Base-by-base conservation (phyloP, 2,329 filamentous ascomycete genomes). In the Neonectria hederae region DNA sequence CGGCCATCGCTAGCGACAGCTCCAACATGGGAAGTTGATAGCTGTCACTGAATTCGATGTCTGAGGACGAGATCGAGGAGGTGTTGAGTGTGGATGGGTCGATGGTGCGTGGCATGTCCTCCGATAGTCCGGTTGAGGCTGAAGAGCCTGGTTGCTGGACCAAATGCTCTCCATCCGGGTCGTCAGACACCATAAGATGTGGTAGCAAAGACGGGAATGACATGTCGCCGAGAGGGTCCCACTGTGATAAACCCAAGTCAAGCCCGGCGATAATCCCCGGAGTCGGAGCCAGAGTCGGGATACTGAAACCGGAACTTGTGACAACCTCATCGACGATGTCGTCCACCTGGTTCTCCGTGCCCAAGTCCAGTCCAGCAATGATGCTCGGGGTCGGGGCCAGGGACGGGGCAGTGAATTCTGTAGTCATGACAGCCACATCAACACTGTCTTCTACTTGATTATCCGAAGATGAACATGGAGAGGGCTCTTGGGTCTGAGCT, bases 1-100 rank as follows among this genome's bases (percentile, higher is more conserved):
- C 74, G 0, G 80, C 85, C 26, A 79, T 80, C 40, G 87, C 74
- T 4, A 87, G 75, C 5, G 79, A 82, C 21, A 87, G 75, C 43
- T 84, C 80, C n/a, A 80, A 77, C 11, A 86, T 73, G 0, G 84
- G 81, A 6, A 87, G 76, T 52, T 80, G 75, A 67, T 82, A 84
- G 51, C 83, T 84, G 72, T 87, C 85, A 1, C 81, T 76, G 58
- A 79, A 79, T 40, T 71, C 70, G 51, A 69, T 35, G 21, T 71
- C 61, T 11, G 72, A 69, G 6, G 73, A 65, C 5, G 70, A 62
- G 38, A 55, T 56, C 6, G 72, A 66, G 4, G 65, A 64, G 43
- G 49, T 59, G 40, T 63, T 57, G 28, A 76, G 68, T 8, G 72
- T 67, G 2, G 72, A 63, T 4, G 71, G 62, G 38, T 70, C 65